phyloP scores from a whole-genome alignment of 2,329 filamentous ascomycete species.

The Apiospora phragmitis region DNA sequence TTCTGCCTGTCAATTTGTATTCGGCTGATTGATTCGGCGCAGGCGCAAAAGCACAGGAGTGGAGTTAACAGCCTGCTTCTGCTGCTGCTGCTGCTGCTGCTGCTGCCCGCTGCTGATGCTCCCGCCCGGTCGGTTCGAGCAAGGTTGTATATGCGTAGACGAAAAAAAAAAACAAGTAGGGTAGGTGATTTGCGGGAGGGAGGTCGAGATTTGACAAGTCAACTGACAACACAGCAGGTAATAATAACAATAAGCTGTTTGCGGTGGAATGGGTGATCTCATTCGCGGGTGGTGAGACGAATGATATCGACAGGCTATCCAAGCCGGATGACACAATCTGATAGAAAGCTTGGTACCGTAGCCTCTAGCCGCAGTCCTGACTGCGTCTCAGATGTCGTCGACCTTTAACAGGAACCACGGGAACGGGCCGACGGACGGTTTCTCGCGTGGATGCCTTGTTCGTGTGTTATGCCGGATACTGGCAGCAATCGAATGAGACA shows the following conservation, averaged over 20 bases:
- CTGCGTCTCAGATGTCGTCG: background rate
- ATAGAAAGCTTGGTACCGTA: background rate
- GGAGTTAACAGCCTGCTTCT: background rate
- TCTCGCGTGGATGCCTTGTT: conserved; percentile 7
- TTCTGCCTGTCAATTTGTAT: background rate
- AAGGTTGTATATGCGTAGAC: background rate
- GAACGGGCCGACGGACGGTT: background rate
- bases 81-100: background rate
- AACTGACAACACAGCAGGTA: conserved; percentile 2
- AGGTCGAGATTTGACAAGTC: background rate
- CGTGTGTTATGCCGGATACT: background rate
- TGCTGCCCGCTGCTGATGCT: background rate
- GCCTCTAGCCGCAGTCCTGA: background rate
- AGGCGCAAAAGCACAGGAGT: background rate
- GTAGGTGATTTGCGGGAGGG: background rate
- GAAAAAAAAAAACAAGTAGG: background rate
- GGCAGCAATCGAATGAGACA: background rate
- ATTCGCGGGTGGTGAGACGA: background rate
- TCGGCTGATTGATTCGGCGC: background rate
- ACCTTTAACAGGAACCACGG: background rate
- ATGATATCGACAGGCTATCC: background rate
- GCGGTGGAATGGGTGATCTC: background rate
- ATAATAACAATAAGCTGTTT: background rate
- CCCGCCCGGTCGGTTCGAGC: conserved; percentile 1
- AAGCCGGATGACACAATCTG: background rate